Percentiles rank a stretch among this genome's conserved stretches.
phyloP scores from a whole-genome alignment of 1,139 yeast genomes.

The Yamadazyma atmosphaerica region DNA sequence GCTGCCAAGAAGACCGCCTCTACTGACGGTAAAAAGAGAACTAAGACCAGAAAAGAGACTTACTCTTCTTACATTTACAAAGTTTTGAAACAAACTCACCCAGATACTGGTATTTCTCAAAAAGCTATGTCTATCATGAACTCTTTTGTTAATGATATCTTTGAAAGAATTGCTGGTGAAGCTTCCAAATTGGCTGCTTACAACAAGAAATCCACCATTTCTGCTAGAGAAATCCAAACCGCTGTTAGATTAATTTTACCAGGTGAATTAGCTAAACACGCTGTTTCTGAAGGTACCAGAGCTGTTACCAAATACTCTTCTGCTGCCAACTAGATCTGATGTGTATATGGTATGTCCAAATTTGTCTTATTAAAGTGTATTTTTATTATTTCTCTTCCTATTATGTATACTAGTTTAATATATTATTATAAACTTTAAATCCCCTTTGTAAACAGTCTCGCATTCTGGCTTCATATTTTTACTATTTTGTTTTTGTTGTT shows the following conservation, averaged over 20 bases:
- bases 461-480: too few relatives aligned
- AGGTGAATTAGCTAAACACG: conserved; percentile 99
- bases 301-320: conserved; percentile 99
- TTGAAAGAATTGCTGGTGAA: conserved; percentile 95
- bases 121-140: conserved; percentile 99
- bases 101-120: conserved; percentile 99
- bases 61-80: conserved; percentile 98
- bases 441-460: neutral
- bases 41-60: conserved; percentile 98
- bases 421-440: neutral
- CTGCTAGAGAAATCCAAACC: conserved; percentile 99
- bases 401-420: conserved; percentile 10
- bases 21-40: conserved; percentile 88
- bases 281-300: conserved; percentile 99
- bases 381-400: conserved; percentile 2
- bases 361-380: conserved; percentile 8
- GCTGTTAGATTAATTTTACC: conserved; percentile 99
- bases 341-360: conserved; percentile 1
- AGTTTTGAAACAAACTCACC: conserved; percentile 98
- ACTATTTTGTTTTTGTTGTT: neutral
- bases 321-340: conserved; percentile 48
- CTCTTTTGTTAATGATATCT: conserved; percentile 96
- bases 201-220: conserved; percentile 98
- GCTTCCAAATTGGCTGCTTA: conserved; percentile 99
- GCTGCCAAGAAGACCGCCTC: conserved; percentile 93